phyloP scores from a whole-genome alignment of 768 basidiomycete species.

The Suillus discolor region DNA sequence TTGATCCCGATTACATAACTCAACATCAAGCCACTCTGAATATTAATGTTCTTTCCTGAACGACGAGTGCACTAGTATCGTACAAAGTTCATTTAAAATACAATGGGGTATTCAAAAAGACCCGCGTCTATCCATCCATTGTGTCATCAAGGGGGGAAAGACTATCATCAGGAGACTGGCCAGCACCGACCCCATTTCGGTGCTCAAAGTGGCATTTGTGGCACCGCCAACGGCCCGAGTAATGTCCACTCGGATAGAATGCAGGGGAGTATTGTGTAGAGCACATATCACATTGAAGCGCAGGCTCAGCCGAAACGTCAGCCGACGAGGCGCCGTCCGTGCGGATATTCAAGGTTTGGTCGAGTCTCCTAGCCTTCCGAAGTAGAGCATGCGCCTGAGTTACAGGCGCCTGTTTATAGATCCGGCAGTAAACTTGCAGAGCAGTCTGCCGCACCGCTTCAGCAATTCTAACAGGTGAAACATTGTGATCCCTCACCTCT shows the following conservation, averaged over 20 bases:
- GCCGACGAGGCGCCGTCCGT: constrained; percentile 30
- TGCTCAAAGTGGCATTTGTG: constrained; percentile 44
- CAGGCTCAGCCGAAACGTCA: constrained; percentile 21
- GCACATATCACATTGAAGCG: constrained; percentile 59
- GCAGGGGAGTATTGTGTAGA: constrained; percentile 72
- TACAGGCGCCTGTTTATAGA: constrained; percentile 79
- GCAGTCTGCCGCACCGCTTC: constrained; percentile 61
- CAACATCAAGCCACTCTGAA: not conserved
- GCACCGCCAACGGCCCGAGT: constrained; percentile 37
- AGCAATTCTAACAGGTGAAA: not conserved
- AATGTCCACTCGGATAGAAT: constrained; percentile 55
- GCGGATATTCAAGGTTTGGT: constrained; percentile 61
- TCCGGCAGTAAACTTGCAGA: constrained; percentile 82
- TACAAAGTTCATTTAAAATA: not conserved
- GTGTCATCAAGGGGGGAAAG: constrained; percentile 3
- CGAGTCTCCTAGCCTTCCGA: constrained; percentile 86
- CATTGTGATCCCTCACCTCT: constrained; percentile 55
- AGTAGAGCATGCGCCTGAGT: constrained; percentile 81
- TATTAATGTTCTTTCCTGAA: not conserved
- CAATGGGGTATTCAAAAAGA: not conserved
- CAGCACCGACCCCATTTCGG: not conserved
- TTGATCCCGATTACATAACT: constrained; percentile 4
- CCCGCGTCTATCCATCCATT: not conserved
- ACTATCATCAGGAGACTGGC: not conserved
- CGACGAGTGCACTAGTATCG: not conserved